These are phyloP conservation scores for Filobasidium uniguttulatum DNA, from an alignment of 1,284 basidiomycete species.

Conservation along the genomic window DNA sequence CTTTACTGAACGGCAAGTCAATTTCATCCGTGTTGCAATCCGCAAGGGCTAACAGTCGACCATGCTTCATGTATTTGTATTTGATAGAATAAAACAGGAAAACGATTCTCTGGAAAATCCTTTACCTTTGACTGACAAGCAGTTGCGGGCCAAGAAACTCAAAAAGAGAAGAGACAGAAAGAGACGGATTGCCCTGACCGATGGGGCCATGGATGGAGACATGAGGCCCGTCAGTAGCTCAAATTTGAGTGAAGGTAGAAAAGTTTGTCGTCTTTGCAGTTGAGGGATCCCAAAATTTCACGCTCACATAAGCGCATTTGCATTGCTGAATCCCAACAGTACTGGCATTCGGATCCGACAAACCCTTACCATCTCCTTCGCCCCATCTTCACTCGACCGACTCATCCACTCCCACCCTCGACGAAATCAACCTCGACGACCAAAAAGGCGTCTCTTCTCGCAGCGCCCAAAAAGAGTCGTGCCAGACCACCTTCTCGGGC, in stretches of 20 bases:
- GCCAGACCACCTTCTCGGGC: background rate
- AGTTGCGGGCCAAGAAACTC: slow-evolving; percentile 8
- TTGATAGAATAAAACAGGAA: slow-evolving; percentile 13
- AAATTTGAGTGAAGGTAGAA: slow-evolving; percentile 17
- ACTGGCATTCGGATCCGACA: slow-evolving; percentile 22
- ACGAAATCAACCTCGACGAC: background rate
- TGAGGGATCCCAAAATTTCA: background rate
- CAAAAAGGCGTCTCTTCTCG: background rate
- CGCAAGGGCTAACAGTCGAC: background rate
- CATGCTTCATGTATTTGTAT: background rate
- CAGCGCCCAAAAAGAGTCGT: background rate
- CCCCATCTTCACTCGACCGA: slow-evolving; percentile 26
- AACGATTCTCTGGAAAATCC: slow-evolving; percentile 15
- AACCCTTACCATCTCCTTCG: slow-evolving; percentile 21
- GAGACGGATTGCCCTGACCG: slow-evolving; percentile 18
- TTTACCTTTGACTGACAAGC: slow-evolving; percentile 8
- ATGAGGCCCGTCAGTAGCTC: slow-evolving; percentile 21
- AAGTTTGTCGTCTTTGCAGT: slow-evolving; percentile 2
- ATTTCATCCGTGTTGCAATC: too few relatives aligned
- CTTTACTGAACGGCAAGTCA: slow-evolving; percentile 17
- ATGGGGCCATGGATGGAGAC: slow-evolving; percentile 31
- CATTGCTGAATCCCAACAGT: slow-evolving; percentile 16
- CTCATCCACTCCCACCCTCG: slow-evolving; percentile 18
- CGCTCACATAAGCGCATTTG: background rate
- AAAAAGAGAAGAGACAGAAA: slow-evolving; percentile 21